Evolutionary conservation across 805 yeast genomes (phyloP).

Genomic region (Wickerhamiella allomyrinae): DNA sequence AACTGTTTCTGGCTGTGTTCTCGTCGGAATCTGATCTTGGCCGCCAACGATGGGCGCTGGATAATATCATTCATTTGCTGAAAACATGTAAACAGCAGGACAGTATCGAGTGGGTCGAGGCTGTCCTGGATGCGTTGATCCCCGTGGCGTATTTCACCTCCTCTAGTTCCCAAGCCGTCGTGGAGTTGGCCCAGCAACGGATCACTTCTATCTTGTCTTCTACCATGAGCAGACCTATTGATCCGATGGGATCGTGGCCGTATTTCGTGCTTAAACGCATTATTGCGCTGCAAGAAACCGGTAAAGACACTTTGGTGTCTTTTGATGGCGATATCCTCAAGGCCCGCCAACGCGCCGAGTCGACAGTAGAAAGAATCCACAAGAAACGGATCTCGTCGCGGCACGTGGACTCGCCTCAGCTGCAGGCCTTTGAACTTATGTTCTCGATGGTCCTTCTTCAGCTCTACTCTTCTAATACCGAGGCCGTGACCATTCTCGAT

Average conservation of each 20-base stretch:
- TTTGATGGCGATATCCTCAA: slow-evolving; percentile 46
- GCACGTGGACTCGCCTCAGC: slow-evolving; percentile 28
- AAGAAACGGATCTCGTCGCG: slow-evolving; percentile 26
- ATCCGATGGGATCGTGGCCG: slow-evolving; percentile 41
- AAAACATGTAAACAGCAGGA: slow-evolving; percentile 15
- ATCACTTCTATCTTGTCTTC: slow-evolving; percentile 55
- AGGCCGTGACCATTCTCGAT: slow-evolving; percentile 56
- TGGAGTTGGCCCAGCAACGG: slow-evolving; percentile 27
- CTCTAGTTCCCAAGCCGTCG: slow-evolving; percentile 9
- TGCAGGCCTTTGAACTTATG: slow-evolving; percentile 58
- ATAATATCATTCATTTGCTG: slow-evolving; percentile 37
- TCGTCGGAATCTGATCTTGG: background rate
- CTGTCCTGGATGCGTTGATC: slow-evolving; percentile 29
- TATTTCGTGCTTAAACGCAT: slow-evolving; percentile 20
- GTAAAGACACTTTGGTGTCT: slow-evolving; percentile 22
- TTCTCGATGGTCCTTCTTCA: slow-evolving; percentile 67
- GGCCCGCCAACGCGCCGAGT: slow-evolving; percentile 36
- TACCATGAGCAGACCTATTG: slow-evolving; percentile 32
- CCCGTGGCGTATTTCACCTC: slow-evolving; percentile 29
- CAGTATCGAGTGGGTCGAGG: slow-evolving; percentile 23
- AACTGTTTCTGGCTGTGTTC: slow-evolving; percentile 8
- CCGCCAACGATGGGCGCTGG: slow-evolving; percentile 40
- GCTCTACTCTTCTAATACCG: slow-evolving; percentile 56
- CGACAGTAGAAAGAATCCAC: slow-evolving; percentile 33
- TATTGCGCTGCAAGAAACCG: slow-evolving; percentile 12